Evolutionary conservation across 768 basidiomycete species (phyloP).

Genomic region (Mycena pura): DNA sequence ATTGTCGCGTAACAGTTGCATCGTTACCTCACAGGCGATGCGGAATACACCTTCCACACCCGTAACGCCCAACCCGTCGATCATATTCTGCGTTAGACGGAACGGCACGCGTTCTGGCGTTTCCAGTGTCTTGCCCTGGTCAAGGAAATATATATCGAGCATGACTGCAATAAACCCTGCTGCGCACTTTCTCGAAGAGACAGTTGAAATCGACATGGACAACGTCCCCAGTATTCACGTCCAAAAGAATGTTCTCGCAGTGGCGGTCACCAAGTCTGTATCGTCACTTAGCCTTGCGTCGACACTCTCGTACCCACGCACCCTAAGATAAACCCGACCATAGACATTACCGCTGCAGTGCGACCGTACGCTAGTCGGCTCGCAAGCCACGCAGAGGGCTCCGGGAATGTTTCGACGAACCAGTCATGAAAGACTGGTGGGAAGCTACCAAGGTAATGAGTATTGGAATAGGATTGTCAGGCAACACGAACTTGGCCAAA

Average conservation of each 20-base stretch:
- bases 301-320: conserved; percentile 40
- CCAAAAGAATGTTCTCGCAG: conserved; percentile 94
- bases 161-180: background rate
- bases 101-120: conserved; percentile 94
- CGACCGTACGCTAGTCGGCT: conserved; percentile 87
- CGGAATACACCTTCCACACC: conserved; percentile 96
- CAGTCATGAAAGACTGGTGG: conserved; percentile 95
- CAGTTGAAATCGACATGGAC: conserved; percentile 99
- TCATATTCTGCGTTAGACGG: conserved; percentile 90
- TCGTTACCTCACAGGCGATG: conserved; percentile 87
- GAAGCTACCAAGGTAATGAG: conserved; percentile 50
- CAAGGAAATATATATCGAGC: background rate
- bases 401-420: conserved; percentile 97
- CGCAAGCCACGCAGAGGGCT: conserved; percentile 93
- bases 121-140: conserved; percentile 78
- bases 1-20: conserved; percentile 87
- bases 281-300: background rate
- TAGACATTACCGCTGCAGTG: conserved; percentile 96
- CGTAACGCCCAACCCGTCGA: conserved; percentile 91
- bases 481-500: conserved; percentile 56
- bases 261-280: conserved; percentile 95
- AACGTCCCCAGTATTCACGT: conserved; percentile 85
- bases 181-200: conserved; percentile 88
- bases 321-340: conserved; percentile 98
- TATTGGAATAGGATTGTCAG: background rate